Evolutionary conservation across 2,329 filamentous ascomycete species (phyloP), one percentile per base, ranked within the genome.

Genomic region (Xylaria multiplex): DNA sequence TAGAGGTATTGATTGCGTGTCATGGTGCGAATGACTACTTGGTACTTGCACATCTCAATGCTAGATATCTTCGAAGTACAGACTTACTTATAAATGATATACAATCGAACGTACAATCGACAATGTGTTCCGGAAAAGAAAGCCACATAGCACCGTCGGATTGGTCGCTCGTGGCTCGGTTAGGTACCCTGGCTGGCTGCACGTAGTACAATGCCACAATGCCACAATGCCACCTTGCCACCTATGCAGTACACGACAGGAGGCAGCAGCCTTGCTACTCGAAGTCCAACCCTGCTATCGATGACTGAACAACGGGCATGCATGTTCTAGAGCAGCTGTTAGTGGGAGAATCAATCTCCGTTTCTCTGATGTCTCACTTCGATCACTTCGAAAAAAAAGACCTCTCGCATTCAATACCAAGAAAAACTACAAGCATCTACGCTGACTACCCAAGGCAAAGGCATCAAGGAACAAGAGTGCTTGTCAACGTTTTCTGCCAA

Each of bases 61-160:
- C 32, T 35, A 27, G 27, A 27, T 27, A 3, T 35, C 32, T 11
- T 35, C 6, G 4, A 40, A 14, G 37, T 40, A 40, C 37, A 11
- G 27, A 27, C 27, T 19, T 19, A 19, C 19, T 19, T 19, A 19
- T 19, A 19, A 19, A 19, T 19, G 19, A 19, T 19, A 19, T 19
- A 19, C 19, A 19, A 19, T 19, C 19, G 19, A 27, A 27, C 27
- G 27, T 27, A 27, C 27, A 27, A 27, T 27, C 27, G 27, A 27
- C 5, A 27, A 27, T 27, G 27, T 27, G 27, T 27, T 5, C 27
- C 27, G 27, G 27, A 27, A 27, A 27, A 62, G 52, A 56, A 56
- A 40, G 50, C 59, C 59, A 62, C 59, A 62, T 62, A 49, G 59
- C 59, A 49, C 43, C 42, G 56, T 56, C 35, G 16, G 42, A 55